Evolutionary conservation across 1,284 basidiomycete genomes (phyloP), one percentile per base, ranked within the genome.

Genomic region (Malassezia furfur): DNA sequence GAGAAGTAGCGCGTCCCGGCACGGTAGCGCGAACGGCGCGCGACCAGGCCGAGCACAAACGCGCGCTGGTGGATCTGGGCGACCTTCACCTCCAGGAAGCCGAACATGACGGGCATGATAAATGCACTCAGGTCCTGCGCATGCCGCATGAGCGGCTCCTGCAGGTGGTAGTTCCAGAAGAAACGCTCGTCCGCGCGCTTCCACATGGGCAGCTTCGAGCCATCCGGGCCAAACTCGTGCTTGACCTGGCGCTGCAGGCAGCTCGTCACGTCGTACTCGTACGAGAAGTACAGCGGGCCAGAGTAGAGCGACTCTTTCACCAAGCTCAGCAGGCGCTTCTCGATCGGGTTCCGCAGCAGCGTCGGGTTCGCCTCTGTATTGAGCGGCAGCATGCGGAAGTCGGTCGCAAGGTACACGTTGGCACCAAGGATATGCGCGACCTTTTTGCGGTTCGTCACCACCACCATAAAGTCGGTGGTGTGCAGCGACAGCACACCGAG

Each of bases 1-100:
- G 89, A 84, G 78, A 98, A 96, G 80, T 96, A 98, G 46, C 94
- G 87, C 3, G 94, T 96, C 0, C 94, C 94, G 28, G 91, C 88
- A 50, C 93, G 84, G 78, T 86, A 87, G 35, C 94, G 85, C 25
- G 89, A 93, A 53, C 93, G 85, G 38, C 94, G 84, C 62, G 90
- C 89, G 64, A 98, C 86, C 64, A 99, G 84, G 64, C 84, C 85
- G 65, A 96, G 81, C 39, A 88, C 83, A 68, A 98, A 81, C 59
- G 85, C 82, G 59, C 84, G 84, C 22, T 85, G 84, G 70, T 89
- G 86, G 67, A 96, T 80, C 55, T 82, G 81, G 19, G 84, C 80
- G 3, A 83, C 81, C 40, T 89, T 87, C 52, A 91, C 79, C 72
- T 94, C 90, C 72, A 96, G 87, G 44, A 91, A 60, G 45, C 70